Evolutionary conservation across 768 basidiomycete genomes (phyloP).

Genomic region (Leucogyrophana mollusca): DNA sequence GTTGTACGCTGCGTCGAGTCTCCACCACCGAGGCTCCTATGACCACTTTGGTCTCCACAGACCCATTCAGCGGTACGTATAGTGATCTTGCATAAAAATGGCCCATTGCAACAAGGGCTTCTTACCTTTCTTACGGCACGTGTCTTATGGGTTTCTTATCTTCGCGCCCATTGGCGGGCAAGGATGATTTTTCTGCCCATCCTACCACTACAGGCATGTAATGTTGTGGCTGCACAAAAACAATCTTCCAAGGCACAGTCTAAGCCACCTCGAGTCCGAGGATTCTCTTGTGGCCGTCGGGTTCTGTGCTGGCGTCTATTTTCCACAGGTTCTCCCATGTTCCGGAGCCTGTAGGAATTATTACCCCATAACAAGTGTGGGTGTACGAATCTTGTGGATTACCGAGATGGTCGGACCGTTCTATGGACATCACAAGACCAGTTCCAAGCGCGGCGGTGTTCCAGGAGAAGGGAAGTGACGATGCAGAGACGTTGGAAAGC

Average conservation of each 20-base stretch:
- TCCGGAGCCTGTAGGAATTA: constrained; percentile 5
- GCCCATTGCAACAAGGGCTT: no score
- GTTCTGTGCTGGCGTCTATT: background rate
- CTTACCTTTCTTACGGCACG: constrained; percentile 8
- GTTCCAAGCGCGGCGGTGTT: constrained; percentile 1
- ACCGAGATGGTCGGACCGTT: constrained; percentile 14
- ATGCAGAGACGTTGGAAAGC: constrained; percentile 22
- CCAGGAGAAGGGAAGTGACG: constrained; percentile 12
- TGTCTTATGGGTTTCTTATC: constrained; percentile 11
- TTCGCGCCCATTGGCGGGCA: constrained; percentile 4
- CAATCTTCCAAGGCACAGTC: background rate
- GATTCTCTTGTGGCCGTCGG: no score
- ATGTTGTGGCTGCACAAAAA: background rate
- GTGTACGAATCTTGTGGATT: constrained; percentile 4
- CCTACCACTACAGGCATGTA: constrained; percentile 5
- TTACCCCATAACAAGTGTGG: background rate
- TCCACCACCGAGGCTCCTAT: no score
- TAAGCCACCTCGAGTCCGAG: no score
- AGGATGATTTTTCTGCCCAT: background rate
- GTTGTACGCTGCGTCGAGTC: no score
- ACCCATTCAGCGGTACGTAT: no score
- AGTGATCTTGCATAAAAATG: no score
- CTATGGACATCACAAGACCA: constrained; percentile 22
- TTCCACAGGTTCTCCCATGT: constrained; percentile 1
- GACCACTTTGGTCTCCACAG: no score